Percentiles rank a stretch among this genome's conserved stretches.
These are phyloP conservation scores for Urochloa ruziziensis DNA, from an alignment of 176 grass and related monocot species.

Conservation along the genomic window DNA sequence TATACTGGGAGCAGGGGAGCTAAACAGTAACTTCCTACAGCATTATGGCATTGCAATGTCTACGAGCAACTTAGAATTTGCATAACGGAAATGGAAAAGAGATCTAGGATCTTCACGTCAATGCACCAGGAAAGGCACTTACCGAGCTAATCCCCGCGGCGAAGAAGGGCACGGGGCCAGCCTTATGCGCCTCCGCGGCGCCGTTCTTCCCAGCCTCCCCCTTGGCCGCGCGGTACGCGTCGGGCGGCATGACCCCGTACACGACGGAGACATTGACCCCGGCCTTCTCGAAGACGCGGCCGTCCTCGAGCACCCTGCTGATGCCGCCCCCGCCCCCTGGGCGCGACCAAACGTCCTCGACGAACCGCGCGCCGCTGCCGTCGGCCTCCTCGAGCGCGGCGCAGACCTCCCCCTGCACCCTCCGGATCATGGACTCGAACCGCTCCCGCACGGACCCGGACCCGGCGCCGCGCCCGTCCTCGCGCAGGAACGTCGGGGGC, in stretches of 20 bases:
- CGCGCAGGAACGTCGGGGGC: constrained; percentile 82
- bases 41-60: not conserved
- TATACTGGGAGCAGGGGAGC: not conserved
- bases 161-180: constrained; percentile 87
- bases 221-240: constrained; percentile 92
- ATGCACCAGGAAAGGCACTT: constrained; percentile 8
- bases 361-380: constrained; percentile 59
- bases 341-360: constrained; percentile 94
- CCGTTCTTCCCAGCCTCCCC: constrained; percentile 47
- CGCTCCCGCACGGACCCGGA: constrained; percentile 78
- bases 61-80: not conserved
- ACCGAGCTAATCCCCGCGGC: constrained; percentile 96
- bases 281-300: constrained; percentile 87
- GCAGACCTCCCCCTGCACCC: constrained; percentile 85
- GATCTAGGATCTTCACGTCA: not conserved
- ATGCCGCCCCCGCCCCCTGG: constrained; percentile 88
- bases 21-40: not conserved
- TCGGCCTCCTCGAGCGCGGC: constrained; percentile 82
- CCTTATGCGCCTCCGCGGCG: constrained; percentile 38
- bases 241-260: constrained; percentile 90
- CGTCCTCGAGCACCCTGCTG: constrained; percentile 94
- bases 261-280: constrained; percentile 96
- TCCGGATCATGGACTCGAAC: constrained; percentile 94
- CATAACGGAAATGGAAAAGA: not conserved
- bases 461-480: constrained; percentile 40